Evolutionary conservation across 371 early-diverging fungal genomes (phyloP), one percentile per base, ranked within the genome.

Genomic region (Mucor lusitanicus): DNA sequence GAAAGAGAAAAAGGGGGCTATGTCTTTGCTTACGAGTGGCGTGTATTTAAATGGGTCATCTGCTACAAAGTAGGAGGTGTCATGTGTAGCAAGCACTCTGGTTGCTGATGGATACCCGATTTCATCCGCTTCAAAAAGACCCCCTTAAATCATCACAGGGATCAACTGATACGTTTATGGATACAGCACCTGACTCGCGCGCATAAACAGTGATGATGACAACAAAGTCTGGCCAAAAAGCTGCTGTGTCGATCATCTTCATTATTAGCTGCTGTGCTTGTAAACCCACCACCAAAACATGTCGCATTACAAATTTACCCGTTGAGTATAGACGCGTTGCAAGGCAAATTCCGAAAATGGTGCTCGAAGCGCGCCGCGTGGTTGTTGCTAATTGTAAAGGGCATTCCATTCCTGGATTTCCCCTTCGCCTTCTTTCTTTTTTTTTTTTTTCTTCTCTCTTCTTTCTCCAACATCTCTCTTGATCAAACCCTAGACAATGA

Each of bases 391-490:
- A 53, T 11, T 27, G 40, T 17, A 40, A 53, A 53, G 53, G 53
- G 46, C 46, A 46, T 46, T 21, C 46, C 46, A 46, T 7, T 46
- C 21, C 46, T 17, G 21, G 35, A 46, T 42, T 39, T 60, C 63
- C 63, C n/a, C n/a, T 48, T 64, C 40, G 61, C 39, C 61, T 48
- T 74, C 25, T 64, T 42, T 46, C n/a, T 56, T 65, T 28, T 21
- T 60, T 68, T 48, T 48, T 28, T 21, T 60, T 68, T 48, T 48
- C n/a, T n/a, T n/a, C n/a, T n/a, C n/a, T n/a, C n/a, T n/a, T 32
- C 17, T 37, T 30, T 30, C 27, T 12, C 28, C 23, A 50, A 50
- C 44, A 27, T 21, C 28, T 59, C 33, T 46, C 23, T 44, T 25
- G 23, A 25, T 30, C 21, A 44, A 19, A 11, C 44, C n/a, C 27